phyloP scores from a whole-genome alignment of 2,329 filamentous ascomycete genomes.

The Lasiodiplodia sp. region DNA sequence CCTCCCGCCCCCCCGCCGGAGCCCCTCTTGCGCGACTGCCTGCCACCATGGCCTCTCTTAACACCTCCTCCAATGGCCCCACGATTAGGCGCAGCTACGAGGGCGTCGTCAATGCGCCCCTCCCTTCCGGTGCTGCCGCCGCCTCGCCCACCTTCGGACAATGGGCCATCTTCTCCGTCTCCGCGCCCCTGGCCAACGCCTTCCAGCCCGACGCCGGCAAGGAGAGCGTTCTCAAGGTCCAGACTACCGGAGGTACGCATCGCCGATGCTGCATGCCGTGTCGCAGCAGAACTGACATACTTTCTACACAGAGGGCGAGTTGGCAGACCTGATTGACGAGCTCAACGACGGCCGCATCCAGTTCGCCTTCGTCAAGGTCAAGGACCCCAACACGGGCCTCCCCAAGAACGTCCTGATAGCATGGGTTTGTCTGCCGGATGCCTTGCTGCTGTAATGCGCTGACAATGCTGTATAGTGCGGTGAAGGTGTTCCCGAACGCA shows the following conservation, averaged over 20 bases:
- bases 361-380: conserved; percentile 96
- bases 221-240: conserved; percentile 94
- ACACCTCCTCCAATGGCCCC: conserved; percentile 61
- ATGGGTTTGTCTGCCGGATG: conserved; percentile 65
- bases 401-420: conserved; percentile 94
- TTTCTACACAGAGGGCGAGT: conserved; percentile 76
- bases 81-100: conserved; percentile 67
- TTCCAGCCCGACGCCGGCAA: conserved; percentile 87
- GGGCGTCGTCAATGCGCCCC: conserved; percentile 68
- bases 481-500: conserved; percentile 96
- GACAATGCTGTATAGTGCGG: conserved; percentile 69
- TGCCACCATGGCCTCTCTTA: conserved; percentile 76
- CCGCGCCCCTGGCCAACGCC: conserved; percentile 88
- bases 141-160: conserved; percentile 83
- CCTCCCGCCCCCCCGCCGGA: conserved; percentile 73
- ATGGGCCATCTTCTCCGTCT: conserved; percentile 94
- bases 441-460: background rate
- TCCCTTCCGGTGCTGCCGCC: conserved; percentile 63
- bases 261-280: conserved; percentile 9
- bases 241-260: conserved; percentile 78
- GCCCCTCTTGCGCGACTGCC: conserved; percentile 26
- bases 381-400: conserved; percentile 87
- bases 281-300: conserved; percentile 36
- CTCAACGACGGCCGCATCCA: conserved; percentile 97
- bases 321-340: conserved; percentile 88